Evolutionary conservation across 805 yeast species (phyloP).

Genomic region (Metschnikowia similis): DNA sequence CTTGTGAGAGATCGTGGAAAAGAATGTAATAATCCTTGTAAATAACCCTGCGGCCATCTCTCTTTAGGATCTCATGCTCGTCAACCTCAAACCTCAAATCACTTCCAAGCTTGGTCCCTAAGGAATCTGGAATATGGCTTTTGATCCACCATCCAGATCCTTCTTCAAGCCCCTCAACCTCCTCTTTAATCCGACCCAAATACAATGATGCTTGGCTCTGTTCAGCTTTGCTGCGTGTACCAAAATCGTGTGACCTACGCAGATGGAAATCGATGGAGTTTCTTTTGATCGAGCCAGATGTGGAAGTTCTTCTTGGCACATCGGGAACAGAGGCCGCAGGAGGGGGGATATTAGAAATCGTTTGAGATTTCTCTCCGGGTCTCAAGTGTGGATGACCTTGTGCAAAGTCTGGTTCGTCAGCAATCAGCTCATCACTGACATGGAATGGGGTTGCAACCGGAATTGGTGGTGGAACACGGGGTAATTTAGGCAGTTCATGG

Average conservation of each 20-base stretch:
- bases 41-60: constrained; percentile 48
- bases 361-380: constrained; percentile 5
- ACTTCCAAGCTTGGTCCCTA: constrained; percentile 37
- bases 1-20: constrained; percentile 68
- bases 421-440: constrained; percentile 9
- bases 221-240: constrained; percentile 14
- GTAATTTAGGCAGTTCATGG: constrained; percentile 7
- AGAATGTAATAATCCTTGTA: constrained; percentile 67
- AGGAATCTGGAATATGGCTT: constrained; percentile 52
- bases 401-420: constrained; percentile 7
- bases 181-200: constrained; percentile 24
- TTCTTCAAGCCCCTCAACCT: constrained; percentile 25
- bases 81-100: constrained; percentile 67
- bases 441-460: constrained; percentile 5
- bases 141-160: constrained; percentile 64
- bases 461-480: constrained; percentile 9
- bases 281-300: constrained; percentile 11
- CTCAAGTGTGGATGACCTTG: constrained; percentile 5
- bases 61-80: constrained; percentile 47
- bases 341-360: constrained; percentile 14
- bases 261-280: constrained; percentile 6
- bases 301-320: constrained; percentile 15
- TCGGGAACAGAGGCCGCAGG: constrained; percentile 11
- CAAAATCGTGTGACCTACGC: constrained; percentile 6
- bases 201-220: constrained; percentile 27